phyloP scores from a whole-genome alignment of 345 rosid genomes.

The Eucalyptus marginata region DNA sequence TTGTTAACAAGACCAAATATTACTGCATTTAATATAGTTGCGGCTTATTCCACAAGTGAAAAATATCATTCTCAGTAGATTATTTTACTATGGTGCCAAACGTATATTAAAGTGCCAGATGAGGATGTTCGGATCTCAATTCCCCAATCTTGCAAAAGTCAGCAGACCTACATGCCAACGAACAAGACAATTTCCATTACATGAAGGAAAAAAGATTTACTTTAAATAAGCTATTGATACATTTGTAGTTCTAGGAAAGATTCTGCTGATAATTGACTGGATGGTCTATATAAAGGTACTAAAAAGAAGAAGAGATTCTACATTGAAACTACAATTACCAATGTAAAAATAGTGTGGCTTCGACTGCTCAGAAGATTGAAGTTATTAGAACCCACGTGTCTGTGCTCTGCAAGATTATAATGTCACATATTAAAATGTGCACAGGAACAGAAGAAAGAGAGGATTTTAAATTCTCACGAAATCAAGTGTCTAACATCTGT shows the following conservation, averaged over 20 bases:
- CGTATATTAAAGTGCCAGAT: not conserved
- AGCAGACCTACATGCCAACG: not conserved
- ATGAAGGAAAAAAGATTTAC: not conserved
- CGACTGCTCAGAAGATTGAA: constrained; percentile 92
- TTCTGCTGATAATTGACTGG: not conserved
- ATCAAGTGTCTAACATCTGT: not conserved
- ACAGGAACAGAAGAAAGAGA: not conserved
- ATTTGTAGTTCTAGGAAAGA: not conserved
- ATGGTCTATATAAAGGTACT: not conserved
- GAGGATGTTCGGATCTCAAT: not conserved
- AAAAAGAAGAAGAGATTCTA: not conserved
- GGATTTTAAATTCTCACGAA: not conserved
- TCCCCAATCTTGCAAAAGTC: not conserved
- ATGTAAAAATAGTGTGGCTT: constrained; percentile 91
- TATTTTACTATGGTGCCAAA: not conserved
- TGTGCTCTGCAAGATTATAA: constrained; percentile 49
- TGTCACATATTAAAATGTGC: not conserved
- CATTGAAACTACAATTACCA: constrained; percentile 21
- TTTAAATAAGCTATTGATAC: not conserved
- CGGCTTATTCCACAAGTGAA: not conserved
- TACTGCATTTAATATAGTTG: not conserved
- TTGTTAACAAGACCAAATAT: not conserved
- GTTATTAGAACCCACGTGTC: constrained; percentile 94
- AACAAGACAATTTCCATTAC: not conserved
- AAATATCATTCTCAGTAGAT: not conserved